Base-by-base conservation (phyloP, 768 basidiomycete species). In the Candolleomyces aberdarensis region DNA sequence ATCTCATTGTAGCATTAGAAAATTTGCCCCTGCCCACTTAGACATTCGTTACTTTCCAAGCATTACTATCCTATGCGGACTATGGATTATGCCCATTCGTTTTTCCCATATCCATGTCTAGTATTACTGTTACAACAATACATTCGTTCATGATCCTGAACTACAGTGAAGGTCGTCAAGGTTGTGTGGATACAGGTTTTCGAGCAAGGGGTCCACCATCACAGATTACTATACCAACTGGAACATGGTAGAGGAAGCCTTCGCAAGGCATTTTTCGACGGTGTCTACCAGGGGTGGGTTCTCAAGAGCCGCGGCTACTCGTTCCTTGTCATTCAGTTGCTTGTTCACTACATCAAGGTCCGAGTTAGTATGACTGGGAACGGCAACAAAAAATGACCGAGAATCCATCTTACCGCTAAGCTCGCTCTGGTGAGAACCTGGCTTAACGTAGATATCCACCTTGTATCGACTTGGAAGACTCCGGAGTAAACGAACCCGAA, bases 241-340 rank as follows among this genome's bases (percentile, higher is more conserved):
- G 53, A 54, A 32, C n/a, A 29, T 20, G 46, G 31, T 43, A 15
- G 54, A 26, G 10, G 54, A 61, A 11, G 59, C 26, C 19, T 50
- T 61, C 36, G 59, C 41, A 8, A 83, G 73, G 50, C 79, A 77
- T 61, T 88, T 87, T 71, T 98, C 96, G 10, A 99, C 85, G 0
- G 93, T 92, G 58, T 90, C 89, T 1, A 98, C 71, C 5, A 99
- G 81, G 31, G 89, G 83, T 2, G 86, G 82, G 74, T 98, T 98
- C 74, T 99, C 97, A 52, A 98, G 80, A 1, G 97, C 97, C 11
- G 97, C 97, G 26, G 95, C 95, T 1, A 98, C 97, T 44, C 97
- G 83, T 75, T 99, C 97, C 74, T 99, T 99, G 77, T 99, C 97
- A 68, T 99, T 99, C 39, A 99, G 80, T 69, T 99, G 97, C 72